phyloP scores from a whole-genome alignment of 352 stramenopile genomes.

The Phytopythium montanum region DNA sequence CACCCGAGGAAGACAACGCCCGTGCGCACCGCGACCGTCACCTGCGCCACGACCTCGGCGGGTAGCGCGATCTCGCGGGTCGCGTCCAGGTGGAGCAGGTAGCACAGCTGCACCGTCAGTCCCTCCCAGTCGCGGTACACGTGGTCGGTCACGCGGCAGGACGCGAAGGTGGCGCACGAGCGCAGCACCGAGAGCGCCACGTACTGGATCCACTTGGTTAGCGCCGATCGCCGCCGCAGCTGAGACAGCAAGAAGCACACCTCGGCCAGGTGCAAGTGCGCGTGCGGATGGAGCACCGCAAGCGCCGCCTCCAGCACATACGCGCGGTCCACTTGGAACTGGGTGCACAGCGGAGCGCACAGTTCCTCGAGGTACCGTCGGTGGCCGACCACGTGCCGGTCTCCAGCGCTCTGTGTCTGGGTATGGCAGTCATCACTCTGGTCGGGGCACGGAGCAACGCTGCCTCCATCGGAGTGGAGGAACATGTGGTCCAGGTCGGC shows the following conservation, averaged over 20 bases:
- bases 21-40: slow-evolving; percentile 67
- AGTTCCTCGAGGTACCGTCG: slow-evolving; percentile 68
- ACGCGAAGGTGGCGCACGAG: slow-evolving; percentile 74
- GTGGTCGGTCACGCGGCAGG: slow-evolving; percentile 66
- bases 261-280: slow-evolving; percentile 79
- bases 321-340: slow-evolving; percentile 75
- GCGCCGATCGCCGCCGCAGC: slow-evolving; percentile 38
- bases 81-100: slow-evolving; percentile 64
- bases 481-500: slow-evolving; percentile 48
- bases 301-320: slow-evolving; percentile 80
- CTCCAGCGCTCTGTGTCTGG: slow-evolving; percentile 8
- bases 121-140: slow-evolving; percentile 83
- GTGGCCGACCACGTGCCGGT: slow-evolving; percentile 35
- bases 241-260: slow-evolving; percentile 76
- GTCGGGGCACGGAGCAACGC: slow-evolving; percentile 5
- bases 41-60: slow-evolving; percentile 43
- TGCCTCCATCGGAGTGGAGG: slow-evolving; percentile 14
- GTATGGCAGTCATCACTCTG: background rate
- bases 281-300: slow-evolving; percentile 76
- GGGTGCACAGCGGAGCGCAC: slow-evolving; percentile 63
- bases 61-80: slow-evolving; percentile 54
- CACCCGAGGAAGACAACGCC: slow-evolving; percentile 74
- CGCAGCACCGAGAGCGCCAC: slow-evolving; percentile 78
- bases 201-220: slow-evolving; percentile 83
- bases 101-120: slow-evolving; percentile 79